Evolutionary conservation across 2,329 filamentous ascomycete species (phyloP), one percentile per base, ranked within the genome.

Genomic region (Fusarium mexicanum): DNA sequence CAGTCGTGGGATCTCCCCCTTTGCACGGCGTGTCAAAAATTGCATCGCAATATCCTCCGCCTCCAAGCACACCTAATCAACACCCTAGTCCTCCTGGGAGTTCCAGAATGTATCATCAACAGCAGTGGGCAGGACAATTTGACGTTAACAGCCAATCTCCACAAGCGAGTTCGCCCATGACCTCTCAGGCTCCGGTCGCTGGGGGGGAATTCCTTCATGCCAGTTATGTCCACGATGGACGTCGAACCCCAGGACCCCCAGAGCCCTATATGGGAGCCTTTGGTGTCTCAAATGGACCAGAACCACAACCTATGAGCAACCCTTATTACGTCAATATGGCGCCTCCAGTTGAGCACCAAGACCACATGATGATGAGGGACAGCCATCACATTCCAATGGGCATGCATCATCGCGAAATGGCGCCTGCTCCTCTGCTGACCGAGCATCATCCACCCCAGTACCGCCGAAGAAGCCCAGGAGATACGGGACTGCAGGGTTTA

Each of bases 11-110:
- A 35, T 89, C 87, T 38, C 87, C 87, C 61, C 84, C 85, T 55
- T 74, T 87, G 48, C 82, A 84, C 61, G 85, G 87, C 63, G 82
- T 81, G 59, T 79, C 80, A 61, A 86, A 87, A 73, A 80, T 83
- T 55, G 80, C 82, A 75, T 79, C 81, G 65, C 79, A 81, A 35
- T 87, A 86, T 70, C 83, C 76, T 51, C 77, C 82, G 22, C 82
- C 83, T n/a, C 79, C 81, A 43, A 77, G 79, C 26, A 79, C 79
- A 40, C 75, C 83, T 37, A 80, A 76, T 47, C 86, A 87, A 69
- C 85, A 86, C 61, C 85, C 84, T 41, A 87, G 86, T 16, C 86
- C 87, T 48, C 85, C 87, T n/a, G 81, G 81, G 47, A 84, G 83
- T 40, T 84, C 86, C 66, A 85, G 82, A 61, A 84, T 87, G 82